Conservation (phyloP, 768 basidiomycete genomes). For the Phlebiopsis gigantea region DNA sequence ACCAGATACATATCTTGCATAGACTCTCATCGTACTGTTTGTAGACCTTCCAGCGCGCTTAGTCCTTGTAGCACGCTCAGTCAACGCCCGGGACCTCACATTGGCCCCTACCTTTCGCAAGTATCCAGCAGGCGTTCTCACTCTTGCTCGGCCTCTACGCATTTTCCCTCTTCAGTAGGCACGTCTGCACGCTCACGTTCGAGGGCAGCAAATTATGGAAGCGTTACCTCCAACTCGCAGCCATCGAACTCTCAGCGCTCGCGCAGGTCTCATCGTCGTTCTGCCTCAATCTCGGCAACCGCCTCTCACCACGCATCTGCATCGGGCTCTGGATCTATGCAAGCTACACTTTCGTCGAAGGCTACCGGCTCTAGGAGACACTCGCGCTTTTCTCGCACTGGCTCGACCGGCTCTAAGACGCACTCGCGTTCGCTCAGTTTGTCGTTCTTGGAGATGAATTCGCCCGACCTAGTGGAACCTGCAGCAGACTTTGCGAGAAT, state of each 20-base stretch:
- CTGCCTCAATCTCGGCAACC: not conserved
- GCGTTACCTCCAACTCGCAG: not conserved
- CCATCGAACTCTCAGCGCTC: not conserved
- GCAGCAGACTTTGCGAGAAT: not conserved
- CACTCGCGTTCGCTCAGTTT: constrained; percentile 16
- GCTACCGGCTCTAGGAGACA: not conserved
- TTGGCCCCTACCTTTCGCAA: not conserved
- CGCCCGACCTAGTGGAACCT: not conserved
- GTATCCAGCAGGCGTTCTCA: not conserved
- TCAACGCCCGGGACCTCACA: not conserved
- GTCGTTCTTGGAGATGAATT: constrained; percentile 17
- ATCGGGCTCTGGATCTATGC: not conserved
- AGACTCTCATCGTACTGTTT: not conserved
- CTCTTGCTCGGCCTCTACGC: not conserved
- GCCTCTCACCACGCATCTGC: not conserved
- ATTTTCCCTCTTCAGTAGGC: not conserved
- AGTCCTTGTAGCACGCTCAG: constrained; percentile 6
- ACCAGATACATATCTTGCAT: not conserved
- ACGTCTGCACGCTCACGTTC: not conserved
- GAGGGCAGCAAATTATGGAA: not conserved
- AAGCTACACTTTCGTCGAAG: not conserved
- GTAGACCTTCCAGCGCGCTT: not conserved
- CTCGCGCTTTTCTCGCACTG: not conserved
- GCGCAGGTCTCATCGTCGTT: not conserved
- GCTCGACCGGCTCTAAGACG: constrained; percentile 9